phyloP scores from a whole-genome alignment of 768 basidiomycete species.

The Lactifluus piperatus region DNA sequence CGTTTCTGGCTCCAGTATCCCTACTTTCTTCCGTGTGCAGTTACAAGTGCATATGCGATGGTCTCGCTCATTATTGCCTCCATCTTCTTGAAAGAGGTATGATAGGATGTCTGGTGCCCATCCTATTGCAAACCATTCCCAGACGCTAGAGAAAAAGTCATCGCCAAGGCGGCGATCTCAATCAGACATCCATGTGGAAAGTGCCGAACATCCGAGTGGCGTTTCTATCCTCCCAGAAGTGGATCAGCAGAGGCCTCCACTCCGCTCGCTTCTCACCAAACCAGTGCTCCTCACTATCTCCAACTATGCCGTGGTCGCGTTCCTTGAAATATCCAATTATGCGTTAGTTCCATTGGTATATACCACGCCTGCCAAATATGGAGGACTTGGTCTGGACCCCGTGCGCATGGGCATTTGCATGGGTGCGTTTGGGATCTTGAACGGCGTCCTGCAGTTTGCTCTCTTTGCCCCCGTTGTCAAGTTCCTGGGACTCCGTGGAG shows the following conservation, averaged over 20 bases:
- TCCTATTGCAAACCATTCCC: conserved; percentile 29
- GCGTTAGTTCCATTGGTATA: not conserved
- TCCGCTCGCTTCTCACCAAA: not conserved
- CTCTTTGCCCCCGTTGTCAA: not conserved
- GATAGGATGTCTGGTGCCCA: conserved; percentile 25
- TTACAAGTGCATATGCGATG: conserved; percentile 24
- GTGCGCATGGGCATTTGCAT: not conserved
- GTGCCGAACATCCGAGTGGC: not conserved
- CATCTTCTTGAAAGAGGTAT: conserved; percentile 20
- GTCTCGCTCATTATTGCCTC: conserved; percentile 23
- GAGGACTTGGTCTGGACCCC: not conserved
- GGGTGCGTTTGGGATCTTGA: not conserved
- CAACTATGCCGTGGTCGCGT: not conserved
- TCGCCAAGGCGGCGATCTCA: conserved; percentile 22
- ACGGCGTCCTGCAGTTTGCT: not conserved
- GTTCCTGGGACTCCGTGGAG: not conserved
- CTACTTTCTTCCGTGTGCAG: conserved; percentile 28
- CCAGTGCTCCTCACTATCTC: not conserved
- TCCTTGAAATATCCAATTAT: not conserved
- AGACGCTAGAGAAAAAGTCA: not conserved
- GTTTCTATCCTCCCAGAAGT: not conserved
- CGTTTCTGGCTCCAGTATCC: conserved; percentile 21
- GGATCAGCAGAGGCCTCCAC: not conserved
- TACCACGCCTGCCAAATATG: not conserved
- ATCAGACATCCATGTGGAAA: not conserved